Percentiles rank a stretch among this genome's conserved stretches.
These are phyloP conservation scores for Diaporthe longicolla DNA, from an alignment of 2,329 filamentous ascomycete genomes.

Conservation along the genomic window DNA sequence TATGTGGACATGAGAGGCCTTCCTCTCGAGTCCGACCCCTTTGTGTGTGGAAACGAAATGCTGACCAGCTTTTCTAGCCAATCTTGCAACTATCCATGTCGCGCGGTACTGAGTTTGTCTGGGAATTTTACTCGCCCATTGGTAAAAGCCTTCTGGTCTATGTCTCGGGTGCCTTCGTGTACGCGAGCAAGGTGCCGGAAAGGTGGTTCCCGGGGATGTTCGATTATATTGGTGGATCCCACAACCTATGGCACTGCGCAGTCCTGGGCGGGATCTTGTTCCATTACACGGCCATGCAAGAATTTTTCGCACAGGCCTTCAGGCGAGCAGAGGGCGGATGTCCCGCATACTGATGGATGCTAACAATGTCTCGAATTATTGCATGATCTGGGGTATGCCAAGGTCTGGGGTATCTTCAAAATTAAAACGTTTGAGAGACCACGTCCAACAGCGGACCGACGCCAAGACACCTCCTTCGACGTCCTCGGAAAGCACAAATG, in stretches of 20 bases:
- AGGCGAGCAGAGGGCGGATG: slow-evolving; percentile 74
- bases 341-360: slow-evolving; percentile 60
- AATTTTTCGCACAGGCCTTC: slow-evolving; percentile 88
- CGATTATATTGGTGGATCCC: slow-evolving; percentile 94
- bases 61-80: slow-evolving; percentile 59
- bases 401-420: slow-evolving; percentile 39
- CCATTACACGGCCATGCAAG: slow-evolving; percentile 96
- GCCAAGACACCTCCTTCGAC: neutral
- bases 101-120: slow-evolving; percentile 84
- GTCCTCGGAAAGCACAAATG: neutral
- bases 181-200: slow-evolving; percentile 93
- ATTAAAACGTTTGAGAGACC: slow-evolving; percentile 30
- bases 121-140: slow-evolving; percentile 90
- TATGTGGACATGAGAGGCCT: no score
- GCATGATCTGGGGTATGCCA: slow-evolving; percentile 25
- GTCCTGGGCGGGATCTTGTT: slow-evolving; percentile 97
- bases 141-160: slow-evolving; percentile 90
- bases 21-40: neutral
- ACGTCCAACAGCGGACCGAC: slow-evolving; percentile 28
- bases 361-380: slow-evolving; percentile 4
- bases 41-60: neutral
- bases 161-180: slow-evolving; percentile 85
- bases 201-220: slow-evolving; percentile 93
- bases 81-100: slow-evolving; percentile 86
- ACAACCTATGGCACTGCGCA: slow-evolving; percentile 98